phyloP scores from a whole-genome alignment of 129 eudicot genomes.

The Scalesia atractyloides region DNA sequence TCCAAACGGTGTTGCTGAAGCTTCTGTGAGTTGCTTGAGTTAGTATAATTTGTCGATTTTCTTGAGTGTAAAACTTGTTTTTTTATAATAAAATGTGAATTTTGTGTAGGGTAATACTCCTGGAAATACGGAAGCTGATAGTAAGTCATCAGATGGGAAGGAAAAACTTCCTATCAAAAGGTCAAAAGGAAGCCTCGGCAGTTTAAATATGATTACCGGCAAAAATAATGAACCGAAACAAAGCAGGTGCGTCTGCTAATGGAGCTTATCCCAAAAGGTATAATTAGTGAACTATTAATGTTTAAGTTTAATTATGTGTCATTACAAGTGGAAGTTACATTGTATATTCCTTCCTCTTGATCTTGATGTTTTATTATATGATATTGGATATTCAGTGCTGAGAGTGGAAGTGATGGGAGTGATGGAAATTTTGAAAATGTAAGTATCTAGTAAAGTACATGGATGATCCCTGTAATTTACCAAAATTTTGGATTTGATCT shows the following conservation, averaged over 20 bases:
- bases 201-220: conserved; percentile 90
- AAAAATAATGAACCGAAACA: conserved; percentile 63
- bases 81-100: conserved; percentile 11
- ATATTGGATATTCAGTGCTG: conserved; percentile 50
- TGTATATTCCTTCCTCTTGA: neutral
- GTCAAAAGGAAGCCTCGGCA: conserved; percentile 89
- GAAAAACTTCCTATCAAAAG: conserved; percentile 94
- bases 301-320: conserved; percentile 3
- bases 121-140: conserved; percentile 64
- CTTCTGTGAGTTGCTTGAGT: conserved; percentile 64
- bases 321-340: neutral
- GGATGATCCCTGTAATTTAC: no score
- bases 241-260: conserved; percentile 74
- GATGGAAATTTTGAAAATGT: conserved; percentile 80
- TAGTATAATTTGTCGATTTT: conserved; percentile 1
- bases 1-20: conserved; percentile 86
- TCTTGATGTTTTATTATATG: neutral
- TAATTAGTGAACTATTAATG: neutral
- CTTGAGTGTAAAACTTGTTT: neutral
- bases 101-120: conserved; percentile 62
- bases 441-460: no score
- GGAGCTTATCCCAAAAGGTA: conserved; percentile 91
- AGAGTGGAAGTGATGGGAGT: conserved; percentile 94
- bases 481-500: no score
- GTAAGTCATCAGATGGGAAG: conserved; percentile 76